phyloP scores from a whole-genome alignment of 352 stramenopile species.

The Pythium utonaiense region DNA sequence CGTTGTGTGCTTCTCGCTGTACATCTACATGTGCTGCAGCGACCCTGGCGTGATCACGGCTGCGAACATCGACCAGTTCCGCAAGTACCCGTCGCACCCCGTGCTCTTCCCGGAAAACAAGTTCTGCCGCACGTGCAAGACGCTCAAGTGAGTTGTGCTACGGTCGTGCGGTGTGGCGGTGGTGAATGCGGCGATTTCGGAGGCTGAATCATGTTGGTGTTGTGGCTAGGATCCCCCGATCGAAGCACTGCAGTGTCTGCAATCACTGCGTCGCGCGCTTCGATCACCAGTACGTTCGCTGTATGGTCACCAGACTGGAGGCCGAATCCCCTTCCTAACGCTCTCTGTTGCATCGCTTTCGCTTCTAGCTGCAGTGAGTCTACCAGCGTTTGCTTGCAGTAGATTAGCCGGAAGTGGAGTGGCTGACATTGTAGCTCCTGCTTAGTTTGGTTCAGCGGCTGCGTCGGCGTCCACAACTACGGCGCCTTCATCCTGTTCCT shows the following conservation, averaged over 20 bases:
- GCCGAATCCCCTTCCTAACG: background rate
- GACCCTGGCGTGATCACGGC: conserved; percentile 74
- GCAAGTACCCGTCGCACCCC: conserved; percentile 69
- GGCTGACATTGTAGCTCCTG: background rate
- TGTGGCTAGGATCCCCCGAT: conserved; percentile 59
- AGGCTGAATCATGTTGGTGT: too few relatives aligned
- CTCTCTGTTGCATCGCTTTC: background rate
- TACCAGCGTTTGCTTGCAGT: background rate
- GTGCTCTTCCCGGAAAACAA: conserved; percentile 80
- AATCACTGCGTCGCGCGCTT: conserved; percentile 87
- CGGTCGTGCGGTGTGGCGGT: too few relatives aligned
- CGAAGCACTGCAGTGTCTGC: conserved; percentile 89
- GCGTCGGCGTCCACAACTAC: conserved; percentile 29
- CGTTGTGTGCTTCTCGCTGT: conserved; percentile 51
- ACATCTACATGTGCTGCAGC: conserved; percentile 59
- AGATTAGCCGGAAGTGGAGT: background rate
- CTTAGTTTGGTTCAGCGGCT: conserved; percentile 29
- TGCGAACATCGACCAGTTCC: conserved; percentile 46
- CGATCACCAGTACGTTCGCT: conserved; percentile 40
- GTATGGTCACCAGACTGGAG: background rate
- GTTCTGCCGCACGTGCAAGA: conserved; percentile 86
- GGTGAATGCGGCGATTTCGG: too few relatives aligned
- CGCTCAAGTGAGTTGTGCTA: conserved; percentile 55
- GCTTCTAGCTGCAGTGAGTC: conserved; percentile 14
- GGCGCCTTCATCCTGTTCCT: conserved; percentile 26